These are phyloP conservation scores for Allantophomopsis cytisporea DNA, from an alignment of 2,329 filamentous ascomycete genomes.

Conservation along the genomic window DNA sequence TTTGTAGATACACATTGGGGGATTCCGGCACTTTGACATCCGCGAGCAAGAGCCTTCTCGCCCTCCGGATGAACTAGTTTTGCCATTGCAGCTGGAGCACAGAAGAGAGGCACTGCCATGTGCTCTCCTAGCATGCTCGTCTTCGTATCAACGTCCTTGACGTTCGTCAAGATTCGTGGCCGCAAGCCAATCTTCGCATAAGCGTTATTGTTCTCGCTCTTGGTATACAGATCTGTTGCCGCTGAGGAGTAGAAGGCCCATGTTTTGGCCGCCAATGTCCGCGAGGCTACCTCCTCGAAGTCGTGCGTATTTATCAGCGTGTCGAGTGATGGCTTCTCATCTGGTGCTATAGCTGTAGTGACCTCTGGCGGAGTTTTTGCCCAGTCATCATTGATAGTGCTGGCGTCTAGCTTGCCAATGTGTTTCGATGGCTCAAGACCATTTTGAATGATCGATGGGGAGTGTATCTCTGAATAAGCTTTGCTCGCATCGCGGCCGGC, in stretches of 20 bases:
- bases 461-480: slow-evolving; percentile 36
- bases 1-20: slow-evolving; percentile 49
- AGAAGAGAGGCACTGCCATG: slow-evolving; percentile 44
- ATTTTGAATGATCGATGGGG: slow-evolving; percentile 28
- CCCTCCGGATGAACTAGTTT: slow-evolving; percentile 48
- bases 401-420: slow-evolving; percentile 32
- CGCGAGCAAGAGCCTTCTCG: slow-evolving; percentile 43
- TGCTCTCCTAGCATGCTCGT: slow-evolving; percentile 40
- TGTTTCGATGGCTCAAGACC: slow-evolving; percentile 27
- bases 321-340: slow-evolving; percentile 26
- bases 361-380: slow-evolving; percentile 22
- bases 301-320: slow-evolving; percentile 44
- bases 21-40: slow-evolving; percentile 33
- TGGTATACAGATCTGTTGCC: slow-evolving; percentile 54
- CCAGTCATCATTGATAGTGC: slow-evolving; percentile 34
- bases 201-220: slow-evolving; percentile 37
- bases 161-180: slow-evolving; percentile 41
- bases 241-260: slow-evolving; percentile 59
- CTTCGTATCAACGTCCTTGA: slow-evolving; percentile 33
- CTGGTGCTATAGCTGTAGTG: slow-evolving; percentile 5
- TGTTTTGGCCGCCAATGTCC: slow-evolving; percentile 44
- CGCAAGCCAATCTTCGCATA: slow-evolving; percentile 44
- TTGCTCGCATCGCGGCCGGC: slow-evolving; percentile 39
- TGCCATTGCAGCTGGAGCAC: slow-evolving; percentile 51
- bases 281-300: slow-evolving; percentile 41